Conservation (phyloP, 2,329 filamentous ascomycete species). For the Diaporthe destruens region DNA sequence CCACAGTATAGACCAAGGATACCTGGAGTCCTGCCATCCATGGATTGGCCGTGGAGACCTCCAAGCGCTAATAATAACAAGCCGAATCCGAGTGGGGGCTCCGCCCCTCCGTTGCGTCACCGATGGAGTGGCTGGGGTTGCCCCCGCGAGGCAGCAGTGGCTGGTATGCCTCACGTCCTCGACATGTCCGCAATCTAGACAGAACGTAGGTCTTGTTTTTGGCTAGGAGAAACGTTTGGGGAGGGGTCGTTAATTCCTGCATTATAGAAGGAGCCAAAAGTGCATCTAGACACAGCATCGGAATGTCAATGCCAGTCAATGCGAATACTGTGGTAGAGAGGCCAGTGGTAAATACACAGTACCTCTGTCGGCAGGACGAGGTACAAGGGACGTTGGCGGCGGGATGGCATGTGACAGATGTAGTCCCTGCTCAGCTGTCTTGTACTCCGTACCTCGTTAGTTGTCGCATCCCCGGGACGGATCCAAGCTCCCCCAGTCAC, state of each 20-base stretch:
- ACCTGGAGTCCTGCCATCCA: background rate
- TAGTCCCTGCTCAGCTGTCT: background rate
- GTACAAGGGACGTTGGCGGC: background rate
- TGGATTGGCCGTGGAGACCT: background rate
- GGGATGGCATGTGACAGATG: slow-evolving; percentile 24
- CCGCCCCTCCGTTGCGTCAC: slow-evolving; percentile 32
- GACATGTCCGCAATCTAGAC: background rate
- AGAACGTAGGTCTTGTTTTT: background rate
- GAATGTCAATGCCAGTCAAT: slow-evolving; percentile 8
- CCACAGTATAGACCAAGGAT: slow-evolving; percentile 6
- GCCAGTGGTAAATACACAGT: background rate
- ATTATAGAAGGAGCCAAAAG: background rate
- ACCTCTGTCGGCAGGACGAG: background rate
- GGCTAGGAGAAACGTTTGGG: background rate
- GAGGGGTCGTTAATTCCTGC: background rate
- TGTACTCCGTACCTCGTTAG: background rate
- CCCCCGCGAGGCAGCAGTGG: slow-evolving; percentile 10
- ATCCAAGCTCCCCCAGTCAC: slow-evolving; percentile 23
- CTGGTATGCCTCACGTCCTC: background rate
- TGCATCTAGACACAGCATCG: background rate
- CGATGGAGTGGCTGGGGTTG: slow-evolving; percentile 28
- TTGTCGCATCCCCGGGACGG: background rate
- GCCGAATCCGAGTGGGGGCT: slow-evolving; percentile 15
- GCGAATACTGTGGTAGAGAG: background rate
- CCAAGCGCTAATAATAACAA: background rate